Percentiles rank a stretch among this genome's conserved stretches.
These are phyloP conservation scores for Pholiota conissans DNA, from an alignment of 768 basidiomycete genomes.

Conservation along the genomic window DNA sequence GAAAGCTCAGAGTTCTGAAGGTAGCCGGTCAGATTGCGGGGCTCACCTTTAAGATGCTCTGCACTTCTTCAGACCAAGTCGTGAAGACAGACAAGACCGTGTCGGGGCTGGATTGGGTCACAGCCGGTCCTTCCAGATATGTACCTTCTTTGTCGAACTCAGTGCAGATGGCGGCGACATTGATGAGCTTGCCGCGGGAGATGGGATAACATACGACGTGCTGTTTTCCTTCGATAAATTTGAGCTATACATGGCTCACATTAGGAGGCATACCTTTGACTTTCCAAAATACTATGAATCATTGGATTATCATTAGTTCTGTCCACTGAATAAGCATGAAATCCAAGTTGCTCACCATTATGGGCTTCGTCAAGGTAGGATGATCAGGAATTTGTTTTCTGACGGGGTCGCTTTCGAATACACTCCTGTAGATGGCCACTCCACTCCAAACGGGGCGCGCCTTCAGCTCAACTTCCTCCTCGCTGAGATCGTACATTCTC, in stretches of 20 bases:
- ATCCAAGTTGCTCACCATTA: neutral
- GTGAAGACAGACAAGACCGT: conserved; percentile 38
- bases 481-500: conserved; percentile 2
- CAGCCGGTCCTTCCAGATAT: conserved; percentile 21
- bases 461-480: conserved; percentile 15
- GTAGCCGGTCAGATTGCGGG: conserved; percentile 41
- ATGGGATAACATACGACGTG: conserved; percentile 54
- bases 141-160: conserved; percentile 32
- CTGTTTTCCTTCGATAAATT: conserved; percentile 22
- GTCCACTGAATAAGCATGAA: too few species aligned
- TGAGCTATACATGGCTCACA: neutral
- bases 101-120: conserved; percentile 23
- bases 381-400: conserved; percentile 23
- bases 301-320: too few species aligned
- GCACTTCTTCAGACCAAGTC: conserved; percentile 49
- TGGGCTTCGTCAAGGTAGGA: conserved; percentile 22
- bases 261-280: conserved; percentile 7
- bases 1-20: too few species aligned
- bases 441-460: conserved; percentile 41
- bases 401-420: conserved; percentile 26
- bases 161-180: conserved; percentile 42
- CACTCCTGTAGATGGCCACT: conserved; percentile 33
- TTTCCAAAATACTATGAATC: conserved; percentile 25
- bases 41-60: conserved; percentile 5
- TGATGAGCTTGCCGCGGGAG: conserved; percentile 47